These are phyloP conservation scores for Eutrema japonicum DNA, from an alignment of 345 rosid species.

Conservation along the genomic window DNA sequence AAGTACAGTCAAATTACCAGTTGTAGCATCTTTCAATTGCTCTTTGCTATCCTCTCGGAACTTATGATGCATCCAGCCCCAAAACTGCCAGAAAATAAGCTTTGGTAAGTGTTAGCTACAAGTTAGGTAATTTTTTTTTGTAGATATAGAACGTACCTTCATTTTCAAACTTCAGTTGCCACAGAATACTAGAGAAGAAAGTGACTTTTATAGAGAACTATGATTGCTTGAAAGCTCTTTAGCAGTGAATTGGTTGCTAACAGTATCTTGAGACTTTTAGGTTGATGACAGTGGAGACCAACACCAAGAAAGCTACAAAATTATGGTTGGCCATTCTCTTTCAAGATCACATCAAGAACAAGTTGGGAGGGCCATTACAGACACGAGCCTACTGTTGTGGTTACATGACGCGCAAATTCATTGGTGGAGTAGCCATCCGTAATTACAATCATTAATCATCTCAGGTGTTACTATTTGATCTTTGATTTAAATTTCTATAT, in stretches of 20 bases:
- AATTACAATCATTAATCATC: conserved; percentile 31
- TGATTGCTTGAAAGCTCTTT: conserved; percentile 43
- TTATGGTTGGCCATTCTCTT: conserved; percentile 70
- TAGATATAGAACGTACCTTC: conserved; percentile 60
- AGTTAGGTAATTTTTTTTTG: conserved; percentile 26
- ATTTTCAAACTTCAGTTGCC: conserved; percentile 53
- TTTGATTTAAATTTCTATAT: conserved; percentile 23
- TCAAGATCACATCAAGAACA: conserved; percentile 66
- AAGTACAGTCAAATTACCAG: conserved; percentile 57
- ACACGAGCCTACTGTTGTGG: conserved; percentile 43
- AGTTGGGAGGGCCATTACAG: conserved; percentile 44
- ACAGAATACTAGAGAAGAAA: conserved; percentile 42
- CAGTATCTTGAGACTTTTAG: conserved; percentile 47
- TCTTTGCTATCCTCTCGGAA: conserved; percentile 54
- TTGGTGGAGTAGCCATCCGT: conserved; percentile 48
- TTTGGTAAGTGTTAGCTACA: conserved; percentile 44
- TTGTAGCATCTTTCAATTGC: conserved; percentile 60
- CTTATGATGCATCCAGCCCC: conserved; percentile 80
- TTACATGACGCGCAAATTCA: conserved; percentile 39
- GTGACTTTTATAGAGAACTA: conserved; percentile 46
- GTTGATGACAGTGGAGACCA: conserved; percentile 53
- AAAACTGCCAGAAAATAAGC: conserved; percentile 63
- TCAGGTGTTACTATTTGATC: conserved; percentile 32
- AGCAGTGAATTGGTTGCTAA: conserved; percentile 51
- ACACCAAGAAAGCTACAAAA: conserved; percentile 76